These are phyloP conservation scores for Plasmodium chabaudi DNA, from an alignment of 169 alveolate species.

Conservation along the genomic window DNA sequence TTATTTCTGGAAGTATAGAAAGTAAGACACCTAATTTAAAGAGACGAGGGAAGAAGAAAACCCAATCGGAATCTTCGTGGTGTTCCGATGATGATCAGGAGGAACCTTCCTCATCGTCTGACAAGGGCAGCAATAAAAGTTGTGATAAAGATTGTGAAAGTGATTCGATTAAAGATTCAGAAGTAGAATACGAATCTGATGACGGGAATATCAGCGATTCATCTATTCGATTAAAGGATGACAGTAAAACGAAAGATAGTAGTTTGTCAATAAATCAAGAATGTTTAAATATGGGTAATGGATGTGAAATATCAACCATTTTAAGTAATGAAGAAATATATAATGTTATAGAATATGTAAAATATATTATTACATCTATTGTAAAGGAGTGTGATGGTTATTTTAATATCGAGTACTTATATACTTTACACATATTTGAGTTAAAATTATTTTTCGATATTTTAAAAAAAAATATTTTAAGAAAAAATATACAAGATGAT, in stretches of 20 bases:
- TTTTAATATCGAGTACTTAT: constrained; percentile 49
- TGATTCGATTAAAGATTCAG: background rate
- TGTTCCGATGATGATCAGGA: too few species aligned
- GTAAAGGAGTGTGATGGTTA: constrained; percentile 54
- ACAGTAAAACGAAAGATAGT: background rate
- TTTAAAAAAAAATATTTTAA: constrained; percentile 30
- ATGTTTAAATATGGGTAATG: too few species aligned
- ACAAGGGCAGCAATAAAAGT: background rate
- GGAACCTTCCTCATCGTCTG: background rate
- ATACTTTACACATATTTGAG: constrained; percentile 43
- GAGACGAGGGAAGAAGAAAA: background rate
- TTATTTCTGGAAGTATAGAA: constrained; percentile 32
- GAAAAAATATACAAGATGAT: constrained; percentile 42
- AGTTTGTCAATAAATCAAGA: background rate
- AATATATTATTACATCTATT: constrained; percentile 14
- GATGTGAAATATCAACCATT: background rate
- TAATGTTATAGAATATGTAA: constrained; percentile 11
- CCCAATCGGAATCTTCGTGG: too few species aligned
- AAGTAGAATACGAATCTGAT: too few species aligned
- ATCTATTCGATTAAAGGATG: background rate
- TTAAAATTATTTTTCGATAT: constrained; percentile 26
- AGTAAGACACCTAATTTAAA: constrained; percentile 14
- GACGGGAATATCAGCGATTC: background rate
- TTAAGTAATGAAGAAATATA: constrained; percentile 14
- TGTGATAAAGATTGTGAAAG: background rate